Percentiles rank a stretch among this genome's conserved stretches.
phyloP scores from a whole-genome alignment of 2,329 filamentous ascomycete genomes.

The Mycosphaerella sp. region DNA sequence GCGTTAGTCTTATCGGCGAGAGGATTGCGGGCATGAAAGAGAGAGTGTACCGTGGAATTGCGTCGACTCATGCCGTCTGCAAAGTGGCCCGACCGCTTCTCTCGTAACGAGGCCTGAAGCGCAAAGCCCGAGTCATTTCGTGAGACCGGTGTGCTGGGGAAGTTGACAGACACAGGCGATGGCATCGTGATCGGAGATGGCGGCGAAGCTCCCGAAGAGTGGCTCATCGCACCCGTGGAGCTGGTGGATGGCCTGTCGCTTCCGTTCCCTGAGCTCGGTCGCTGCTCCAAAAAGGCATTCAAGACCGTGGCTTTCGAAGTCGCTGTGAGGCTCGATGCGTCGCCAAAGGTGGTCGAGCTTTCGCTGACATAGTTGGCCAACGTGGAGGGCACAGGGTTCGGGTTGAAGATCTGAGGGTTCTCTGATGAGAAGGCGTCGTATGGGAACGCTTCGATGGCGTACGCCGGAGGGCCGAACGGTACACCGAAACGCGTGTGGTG shows the following conservation, averaged over 20 bases:
- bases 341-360: conserved; percentile 81
- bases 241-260: conserved; percentile 73
- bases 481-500: conserved; percentile 85
- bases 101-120: conserved; percentile 74
- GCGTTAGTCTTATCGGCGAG: conserved; percentile 30
- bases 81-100: conserved; percentile 93
- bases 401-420: conserved; percentile 70
- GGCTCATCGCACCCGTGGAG: conserved; percentile 38
- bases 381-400: conserved; percentile 61
- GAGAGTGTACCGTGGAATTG: conserved; percentile 64
- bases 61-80: conserved; percentile 57
- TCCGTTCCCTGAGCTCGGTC: conserved; percentile 54
- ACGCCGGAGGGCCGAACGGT: conserved; percentile 78
- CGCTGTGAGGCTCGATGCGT: conserved; percentile 47
- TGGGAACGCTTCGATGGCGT: conserved; percentile 87
- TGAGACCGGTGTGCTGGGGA: conserved; percentile 74
- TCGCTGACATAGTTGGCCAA: conserved; percentile 82
- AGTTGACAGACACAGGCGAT: conserved; percentile 72
- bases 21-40: conserved; percentile 26
- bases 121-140: conserved; percentile 88
- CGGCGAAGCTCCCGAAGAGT: conserved; percentile 42
- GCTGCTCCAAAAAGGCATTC: conserved; percentile 81
- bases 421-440: conserved; percentile 86
- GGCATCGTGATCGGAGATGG: conserved; percentile 62
- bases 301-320: conserved; percentile 61